phyloP scores from a whole-genome alignment of 2,329 filamentous ascomycete species.

The Hypoxylon sp. region DNA sequence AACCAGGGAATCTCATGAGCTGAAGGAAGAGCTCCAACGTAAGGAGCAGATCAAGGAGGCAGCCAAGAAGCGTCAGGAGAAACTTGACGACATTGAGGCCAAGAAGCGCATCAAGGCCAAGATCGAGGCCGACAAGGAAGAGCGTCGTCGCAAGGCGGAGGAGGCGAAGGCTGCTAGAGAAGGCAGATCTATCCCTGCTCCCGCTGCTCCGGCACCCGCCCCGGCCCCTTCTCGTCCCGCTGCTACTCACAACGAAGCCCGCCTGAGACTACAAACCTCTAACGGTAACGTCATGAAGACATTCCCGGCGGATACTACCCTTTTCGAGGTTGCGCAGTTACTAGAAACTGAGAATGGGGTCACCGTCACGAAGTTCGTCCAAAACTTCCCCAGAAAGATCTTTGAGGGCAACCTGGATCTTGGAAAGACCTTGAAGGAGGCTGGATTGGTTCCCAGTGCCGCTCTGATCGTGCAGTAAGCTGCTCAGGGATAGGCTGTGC shows the following conservation, averaged over 20 bases:
- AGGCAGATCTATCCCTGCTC: constrained; percentile 69
- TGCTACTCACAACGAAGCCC: constrained; percentile 82
- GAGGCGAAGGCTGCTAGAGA: constrained; percentile 88
- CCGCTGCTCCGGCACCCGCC: constrained; percentile 59
- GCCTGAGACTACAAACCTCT: constrained; percentile 84
- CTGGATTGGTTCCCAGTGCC: constrained; percentile 91
- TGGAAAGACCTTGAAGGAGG: constrained; percentile 91
- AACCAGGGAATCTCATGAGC: constrained; percentile 88
- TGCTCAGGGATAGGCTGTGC: not conserved
- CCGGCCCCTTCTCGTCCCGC: constrained; percentile 69
- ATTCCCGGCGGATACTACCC: constrained; percentile 87
- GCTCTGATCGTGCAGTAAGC: constrained; percentile 80
- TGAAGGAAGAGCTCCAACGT: constrained; percentile 88
- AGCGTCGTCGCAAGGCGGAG: constrained; percentile 87
- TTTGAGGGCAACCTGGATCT: constrained; percentile 81
- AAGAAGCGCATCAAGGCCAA: constrained; percentile 92
- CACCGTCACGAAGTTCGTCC: constrained; percentile 82
- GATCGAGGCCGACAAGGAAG: constrained; percentile 95
- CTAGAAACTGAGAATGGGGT: constrained; percentile 79
- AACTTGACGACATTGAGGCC: constrained; percentile 85
- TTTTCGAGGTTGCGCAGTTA: constrained; percentile 90
- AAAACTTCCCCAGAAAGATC: constrained; percentile 88
- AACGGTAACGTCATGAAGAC: constrained; percentile 87
- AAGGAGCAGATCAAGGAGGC: constrained; percentile 96
- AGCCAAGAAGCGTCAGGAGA: constrained; percentile 87